Conservation (phyloP, 2,329 filamentous ascomycete species). For the Proliferodiscus dingleyae region DNA sequence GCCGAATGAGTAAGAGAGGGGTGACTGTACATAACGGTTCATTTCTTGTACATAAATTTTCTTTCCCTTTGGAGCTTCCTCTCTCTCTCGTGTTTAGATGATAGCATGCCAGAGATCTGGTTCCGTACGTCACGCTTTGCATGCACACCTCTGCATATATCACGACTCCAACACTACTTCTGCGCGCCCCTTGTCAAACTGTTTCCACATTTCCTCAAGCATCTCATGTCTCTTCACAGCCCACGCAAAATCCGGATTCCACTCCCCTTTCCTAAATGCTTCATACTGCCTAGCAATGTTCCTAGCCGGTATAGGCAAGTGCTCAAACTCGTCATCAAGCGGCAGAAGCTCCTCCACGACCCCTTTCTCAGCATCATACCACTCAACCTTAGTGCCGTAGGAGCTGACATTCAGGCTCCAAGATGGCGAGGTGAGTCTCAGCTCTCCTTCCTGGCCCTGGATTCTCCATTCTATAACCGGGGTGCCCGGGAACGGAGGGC, state of each 20-base stretch:
- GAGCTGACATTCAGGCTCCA: constrained; percentile 33
- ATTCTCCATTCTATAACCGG: constrained; percentile 46
- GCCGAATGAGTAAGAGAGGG: constrained; percentile 12
- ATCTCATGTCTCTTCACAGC: constrained; percentile 43
- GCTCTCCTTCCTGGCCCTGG: constrained; percentile 47
- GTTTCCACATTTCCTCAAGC: constrained; percentile 33
- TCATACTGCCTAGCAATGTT: constrained; percentile 55
- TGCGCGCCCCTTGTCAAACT: too few relatives aligned
- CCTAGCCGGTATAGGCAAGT: constrained; percentile 39
- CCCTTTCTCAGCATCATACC: constrained; percentile 46
- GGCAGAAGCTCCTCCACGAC: constrained; percentile 39
- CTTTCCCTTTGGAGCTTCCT: too few relatives aligned
- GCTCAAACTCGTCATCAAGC: constrained; percentile 44
- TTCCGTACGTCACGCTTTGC: too few relatives aligned
- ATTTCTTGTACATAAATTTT: too few relatives aligned
- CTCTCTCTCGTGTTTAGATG: too few relatives aligned
- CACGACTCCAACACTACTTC: constrained; percentile 8
- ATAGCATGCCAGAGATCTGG: too few relatives aligned
- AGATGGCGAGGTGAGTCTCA: constrained; percentile 35
- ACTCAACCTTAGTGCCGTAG: constrained; percentile 39
- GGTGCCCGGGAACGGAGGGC: constrained; percentile 44
- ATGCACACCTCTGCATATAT: too few relatives aligned
- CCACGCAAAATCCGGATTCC: constrained; percentile 39
- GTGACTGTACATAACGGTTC: too few relatives aligned
- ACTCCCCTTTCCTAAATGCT: constrained; percentile 39